Evolutionary conservation across 768 basidiomycete species (phyloP).

Genomic region (Trametes gibbosa): DNA sequence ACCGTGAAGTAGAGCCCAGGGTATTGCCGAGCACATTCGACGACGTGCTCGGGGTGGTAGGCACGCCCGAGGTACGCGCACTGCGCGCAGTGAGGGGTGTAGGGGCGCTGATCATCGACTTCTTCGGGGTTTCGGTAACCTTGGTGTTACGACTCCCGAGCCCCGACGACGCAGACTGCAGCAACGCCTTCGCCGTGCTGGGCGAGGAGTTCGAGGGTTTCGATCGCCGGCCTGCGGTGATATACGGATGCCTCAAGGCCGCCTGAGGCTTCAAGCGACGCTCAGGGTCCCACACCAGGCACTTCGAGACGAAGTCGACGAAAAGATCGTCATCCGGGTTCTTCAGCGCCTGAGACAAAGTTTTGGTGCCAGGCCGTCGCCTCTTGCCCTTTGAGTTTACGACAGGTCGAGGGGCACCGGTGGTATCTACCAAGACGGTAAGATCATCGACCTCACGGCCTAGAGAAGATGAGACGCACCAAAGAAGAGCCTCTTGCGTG

Average conservation of each 20-base stretch:
- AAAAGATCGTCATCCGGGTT: conserved; percentile 89
- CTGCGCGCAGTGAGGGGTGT: conserved; percentile 82
- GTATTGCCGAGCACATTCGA: conserved; percentile 46
- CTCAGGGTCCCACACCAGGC: conserved; percentile 98
- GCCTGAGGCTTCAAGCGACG: conserved; percentile 90
- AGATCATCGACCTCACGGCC: not conserved
- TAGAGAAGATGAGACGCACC: conserved; percentile 49
- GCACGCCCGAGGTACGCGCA: conserved; percentile 50
- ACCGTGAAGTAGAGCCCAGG: conserved; percentile 57
- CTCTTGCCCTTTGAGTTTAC: conserved; percentile 96
- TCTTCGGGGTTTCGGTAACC: conserved; percentile 76
- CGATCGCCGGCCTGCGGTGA: conserved; percentile 60
- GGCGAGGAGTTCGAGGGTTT: conserved; percentile 45
- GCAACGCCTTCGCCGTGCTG: conserved; percentile 49
- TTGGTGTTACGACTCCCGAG: conserved; percentile 52
- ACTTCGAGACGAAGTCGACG: conserved; percentile 95
- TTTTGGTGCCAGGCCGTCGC: conserved; percentile 88
- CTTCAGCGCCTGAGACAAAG: conserved; percentile 82
- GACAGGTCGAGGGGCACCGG: conserved; percentile 88
- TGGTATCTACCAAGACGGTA: conserved; percentile 62
- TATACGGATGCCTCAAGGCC: conserved; percentile 89
- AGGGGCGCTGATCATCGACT: conserved; percentile 85
- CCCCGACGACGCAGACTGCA: conserved; percentile 54
- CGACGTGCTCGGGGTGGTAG: conserved; percentile 58
- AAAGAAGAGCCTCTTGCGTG: conserved; percentile 93